A percentile compares a stretch with the other conserved stretches of the same genome.
These are phyloP conservation scores for Chalaropsis thielavioides DNA, from an alignment of 2,329 filamentous ascomycete species.

Conservation along the genomic window DNA sequence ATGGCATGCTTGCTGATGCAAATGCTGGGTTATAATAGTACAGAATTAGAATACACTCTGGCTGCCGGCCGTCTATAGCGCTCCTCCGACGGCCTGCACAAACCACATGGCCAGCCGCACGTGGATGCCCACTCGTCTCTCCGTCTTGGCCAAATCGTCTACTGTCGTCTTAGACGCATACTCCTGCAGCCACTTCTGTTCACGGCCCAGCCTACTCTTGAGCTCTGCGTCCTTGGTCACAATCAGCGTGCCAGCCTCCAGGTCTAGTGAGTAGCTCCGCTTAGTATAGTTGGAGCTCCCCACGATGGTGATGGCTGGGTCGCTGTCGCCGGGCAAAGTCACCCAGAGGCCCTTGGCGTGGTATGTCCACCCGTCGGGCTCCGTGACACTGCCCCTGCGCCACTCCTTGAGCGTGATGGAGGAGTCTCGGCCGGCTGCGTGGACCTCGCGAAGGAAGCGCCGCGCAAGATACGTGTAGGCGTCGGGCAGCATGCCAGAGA, in stretches of 20 bases:
- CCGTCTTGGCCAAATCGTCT: constrained; percentile 66
- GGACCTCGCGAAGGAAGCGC: constrained; percentile 54
- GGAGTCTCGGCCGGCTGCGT: constrained; percentile 32
- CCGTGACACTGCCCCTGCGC: constrained; percentile 65
- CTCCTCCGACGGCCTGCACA: constrained; percentile 70
- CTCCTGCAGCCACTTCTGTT: constrained; percentile 67
- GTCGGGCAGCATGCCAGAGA: constrained; percentile 78
- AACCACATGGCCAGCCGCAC: constrained; percentile 91
- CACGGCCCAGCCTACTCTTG: constrained; percentile 58
- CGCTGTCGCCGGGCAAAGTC: constrained; percentile 48
- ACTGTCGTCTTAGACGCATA: constrained; percentile 54
- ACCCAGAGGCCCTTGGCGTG: constrained; percentile 96
- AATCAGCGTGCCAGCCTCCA: constrained; percentile 78
- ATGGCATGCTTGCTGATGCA: neutral
- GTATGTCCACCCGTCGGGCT: constrained; percentile 85
- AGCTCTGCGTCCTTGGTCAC: constrained; percentile 63
- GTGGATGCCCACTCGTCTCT: constrained; percentile 71
- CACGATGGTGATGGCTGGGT: constrained; percentile 66
- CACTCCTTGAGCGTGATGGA: constrained; percentile 72
- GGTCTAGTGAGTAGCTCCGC: constrained; percentile 77
- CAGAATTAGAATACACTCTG: neutral
- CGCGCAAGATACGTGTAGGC: constrained; percentile 83
- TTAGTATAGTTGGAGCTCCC: constrained; percentile 95
- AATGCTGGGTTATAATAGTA: neutral
- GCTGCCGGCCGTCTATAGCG: constrained; percentile 40